phyloP scores from a whole-genome alignment of 1,284 basidiomycete species.

The Singerocomus inundabilis region DNA sequence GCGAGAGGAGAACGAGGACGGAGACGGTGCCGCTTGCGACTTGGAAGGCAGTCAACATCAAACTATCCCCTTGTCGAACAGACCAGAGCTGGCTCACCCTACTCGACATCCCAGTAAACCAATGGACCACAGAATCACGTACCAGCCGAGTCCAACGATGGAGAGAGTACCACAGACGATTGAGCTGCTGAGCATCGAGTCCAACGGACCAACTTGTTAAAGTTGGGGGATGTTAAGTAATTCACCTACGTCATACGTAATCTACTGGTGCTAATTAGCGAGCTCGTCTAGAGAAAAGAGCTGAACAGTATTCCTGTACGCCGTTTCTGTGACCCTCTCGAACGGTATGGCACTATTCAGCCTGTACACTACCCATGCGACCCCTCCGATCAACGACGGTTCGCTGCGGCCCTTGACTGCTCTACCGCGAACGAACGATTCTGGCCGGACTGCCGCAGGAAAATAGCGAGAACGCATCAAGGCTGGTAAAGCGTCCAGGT shows the following conservation, averaged over 20 bases:
- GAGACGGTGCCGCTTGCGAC: slow-evolving; percentile 69
- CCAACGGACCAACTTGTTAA: too few relatives aligned
- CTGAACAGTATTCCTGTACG: slow-evolving; percentile 66
- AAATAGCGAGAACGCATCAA: slow-evolving; percentile 52
- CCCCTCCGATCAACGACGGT: slow-evolving; percentile 68
- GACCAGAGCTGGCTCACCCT: slow-evolving; percentile 65
- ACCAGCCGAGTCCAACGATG: slow-evolving; percentile 64
- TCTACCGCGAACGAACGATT: slow-evolving; percentile 61
- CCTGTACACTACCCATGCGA: slow-evolving; percentile 75
- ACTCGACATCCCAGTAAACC: slow-evolving; percentile 74
- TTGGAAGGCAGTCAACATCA: slow-evolving; percentile 35
- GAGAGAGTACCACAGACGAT: slow-evolving; percentile 34
- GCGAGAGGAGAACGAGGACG: slow-evolving; percentile 65
- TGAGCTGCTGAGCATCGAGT: slow-evolving; percentile 5
- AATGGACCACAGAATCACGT: slow-evolving; percentile 69
- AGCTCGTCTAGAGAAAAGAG: slow-evolving; percentile 56
- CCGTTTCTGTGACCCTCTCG: slow-evolving; percentile 58
- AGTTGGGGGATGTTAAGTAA: too few relatives aligned
- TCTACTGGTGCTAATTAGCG: too few relatives aligned
- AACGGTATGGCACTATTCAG: slow-evolving; percentile 54
- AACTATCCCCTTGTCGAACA: neutral
- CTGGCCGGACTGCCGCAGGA: slow-evolving; percentile 60
- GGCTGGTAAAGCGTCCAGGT: slow-evolving; percentile 54
- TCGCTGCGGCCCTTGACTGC: slow-evolving; percentile 85
- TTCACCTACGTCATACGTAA: too few relatives aligned